A percentile compares a stretch with the other conserved stretches of the same genome.
phyloP scores from a whole-genome alignment of 2,329 filamentous ascomycete species.

The Colletotrichum sp. region DNA sequence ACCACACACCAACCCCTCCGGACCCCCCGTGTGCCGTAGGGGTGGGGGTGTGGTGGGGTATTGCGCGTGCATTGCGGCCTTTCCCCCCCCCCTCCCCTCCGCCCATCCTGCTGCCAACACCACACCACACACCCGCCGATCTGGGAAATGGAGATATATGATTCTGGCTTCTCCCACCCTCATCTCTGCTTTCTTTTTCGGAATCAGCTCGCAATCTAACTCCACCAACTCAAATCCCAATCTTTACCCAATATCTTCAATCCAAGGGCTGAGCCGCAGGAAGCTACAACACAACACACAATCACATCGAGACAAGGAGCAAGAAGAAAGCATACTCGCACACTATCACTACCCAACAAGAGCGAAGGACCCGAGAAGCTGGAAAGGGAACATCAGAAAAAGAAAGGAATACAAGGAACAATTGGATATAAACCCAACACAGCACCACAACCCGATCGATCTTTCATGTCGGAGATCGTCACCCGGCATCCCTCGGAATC shows the following conservation, averaged over 20 bases:
- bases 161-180: conserved; percentile 2
- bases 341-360: neutral
- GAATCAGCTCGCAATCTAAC: neutral
- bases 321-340: neutral
- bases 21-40: neutral
- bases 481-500: neutral
- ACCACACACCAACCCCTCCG: neutral
- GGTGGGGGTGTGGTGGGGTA: neutral
- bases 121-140: neutral
- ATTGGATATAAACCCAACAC: neutral
- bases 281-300: neutral
- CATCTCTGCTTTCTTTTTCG: neutral
- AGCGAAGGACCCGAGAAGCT: conserved; percentile 1
- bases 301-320: neutral
- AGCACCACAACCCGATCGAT: neutral
- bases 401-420: conserved; percentile 9
- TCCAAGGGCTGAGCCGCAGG: neutral
- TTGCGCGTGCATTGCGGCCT: neutral
- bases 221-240: neutral
- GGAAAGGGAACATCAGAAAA: conserved; percentile 3
- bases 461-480: neutral
- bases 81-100: neutral
- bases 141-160: conserved; percentile 17
- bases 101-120: neutral
- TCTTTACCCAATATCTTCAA: neutral